Evolutionary conservation across 768 basidiomycete species (phyloP).

Genomic region (Tephrocybe sp.): DNA sequence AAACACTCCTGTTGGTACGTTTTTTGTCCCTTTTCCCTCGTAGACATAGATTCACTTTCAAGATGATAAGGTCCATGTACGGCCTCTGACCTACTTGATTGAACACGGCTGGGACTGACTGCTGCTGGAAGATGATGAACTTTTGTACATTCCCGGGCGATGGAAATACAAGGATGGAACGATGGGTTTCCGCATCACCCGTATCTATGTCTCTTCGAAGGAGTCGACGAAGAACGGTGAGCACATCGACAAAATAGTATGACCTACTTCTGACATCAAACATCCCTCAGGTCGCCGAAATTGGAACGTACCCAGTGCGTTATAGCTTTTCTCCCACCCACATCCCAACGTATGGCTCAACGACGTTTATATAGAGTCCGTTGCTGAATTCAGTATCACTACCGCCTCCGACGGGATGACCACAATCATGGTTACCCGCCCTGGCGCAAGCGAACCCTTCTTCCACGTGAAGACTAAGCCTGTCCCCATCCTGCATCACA

Average conservation of each 20-base stretch:
- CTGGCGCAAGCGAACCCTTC: conserved; percentile 23
- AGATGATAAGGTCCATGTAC: conserved; percentile 24
- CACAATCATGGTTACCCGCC: conserved; percentile 23
- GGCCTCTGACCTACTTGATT: not conserved
- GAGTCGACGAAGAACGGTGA: conserved; percentile 29
- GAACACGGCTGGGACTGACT: not conserved
- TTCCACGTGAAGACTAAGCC: conserved; percentile 28
- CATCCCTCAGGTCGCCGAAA: conserved; percentile 27
- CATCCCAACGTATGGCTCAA: too few relatives aligned
- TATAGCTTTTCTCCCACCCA: too few relatives aligned
- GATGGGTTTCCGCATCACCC: conserved; percentile 28
- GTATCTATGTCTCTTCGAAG: conserved; percentile 33
- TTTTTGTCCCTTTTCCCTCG: too few relatives aligned
- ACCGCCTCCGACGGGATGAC: conserved; percentile 18
- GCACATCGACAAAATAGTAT: not conserved
- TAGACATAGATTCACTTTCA: conserved; percentile 2
- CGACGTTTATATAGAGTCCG: conserved; percentile 30
- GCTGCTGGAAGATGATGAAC: conserved; percentile 27
- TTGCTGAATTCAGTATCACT: conserved; percentile 28
- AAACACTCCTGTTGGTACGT: conserved; percentile 30
- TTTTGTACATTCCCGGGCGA: conserved; percentile 32
- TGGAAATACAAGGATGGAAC: conserved; percentile 30
- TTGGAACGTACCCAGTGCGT: conserved; percentile 34
- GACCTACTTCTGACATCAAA: not conserved
- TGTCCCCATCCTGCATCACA: conserved; percentile 23